These are phyloP conservation scores for Chrysoporthe austroafricana DNA, from an alignment of 2,329 filamentous ascomycete species.

Conservation along the genomic window DNA sequence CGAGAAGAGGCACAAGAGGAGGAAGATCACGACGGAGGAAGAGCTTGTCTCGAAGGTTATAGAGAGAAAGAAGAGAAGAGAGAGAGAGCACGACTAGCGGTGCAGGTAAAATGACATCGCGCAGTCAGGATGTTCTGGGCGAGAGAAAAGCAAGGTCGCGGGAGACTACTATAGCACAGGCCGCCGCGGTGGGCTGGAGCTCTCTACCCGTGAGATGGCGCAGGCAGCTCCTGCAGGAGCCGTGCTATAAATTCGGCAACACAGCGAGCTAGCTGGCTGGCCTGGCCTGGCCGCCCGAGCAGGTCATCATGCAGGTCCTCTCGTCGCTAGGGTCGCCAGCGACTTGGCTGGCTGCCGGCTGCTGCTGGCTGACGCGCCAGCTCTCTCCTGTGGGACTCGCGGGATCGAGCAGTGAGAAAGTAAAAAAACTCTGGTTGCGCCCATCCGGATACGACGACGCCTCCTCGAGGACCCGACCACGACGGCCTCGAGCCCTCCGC, in stretches of 20 bases:
- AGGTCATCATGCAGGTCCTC: slow-evolving; percentile 9
- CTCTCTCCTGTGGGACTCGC: too few relatives aligned
- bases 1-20: not conserved
- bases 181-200: slow-evolving; percentile 8
- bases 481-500: too few relatives aligned
- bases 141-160: not conserved
- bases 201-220: not conserved
- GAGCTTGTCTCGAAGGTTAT: not conserved
- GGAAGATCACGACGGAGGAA: not conserved
- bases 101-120: slow-evolving; percentile 8
- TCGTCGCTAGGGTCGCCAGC: slow-evolving; percentile 6
- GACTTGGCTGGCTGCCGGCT: not conserved
- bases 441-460: too few relatives aligned
- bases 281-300: slow-evolving; percentile 1
- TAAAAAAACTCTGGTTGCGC: too few relatives aligned
- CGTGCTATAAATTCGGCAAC: slow-evolving; percentile 28
- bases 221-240: slow-evolving; percentile 23
- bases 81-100: slow-evolving; percentile 7
- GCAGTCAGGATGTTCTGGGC: not conserved
- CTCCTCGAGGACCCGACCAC: too few relatives aligned
- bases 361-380: not conserved
- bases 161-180: slow-evolving; percentile 7
- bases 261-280: slow-evolving; percentile 13
- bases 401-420: too few relatives aligned
- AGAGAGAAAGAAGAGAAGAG: not conserved